Evolutionary conservation across 768 basidiomycete genomes (phyloP).

Genomic region (Calocera cornea): DNA sequence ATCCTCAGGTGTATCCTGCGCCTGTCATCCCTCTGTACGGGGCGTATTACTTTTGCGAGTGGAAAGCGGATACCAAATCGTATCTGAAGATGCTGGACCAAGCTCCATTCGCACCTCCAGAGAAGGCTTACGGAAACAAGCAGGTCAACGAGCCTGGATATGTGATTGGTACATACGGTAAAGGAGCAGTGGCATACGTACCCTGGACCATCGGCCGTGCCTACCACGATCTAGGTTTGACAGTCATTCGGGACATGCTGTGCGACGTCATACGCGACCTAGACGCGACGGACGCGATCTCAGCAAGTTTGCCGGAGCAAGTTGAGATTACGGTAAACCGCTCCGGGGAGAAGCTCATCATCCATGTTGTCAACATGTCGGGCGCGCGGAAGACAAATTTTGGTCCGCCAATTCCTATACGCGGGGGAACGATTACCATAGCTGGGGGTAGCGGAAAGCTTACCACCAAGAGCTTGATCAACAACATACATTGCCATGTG

Average conservation of each 20-base stretch:
- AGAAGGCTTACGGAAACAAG: slow-evolving; percentile 1
- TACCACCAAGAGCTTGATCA: neutral
- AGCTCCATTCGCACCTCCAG: neutral
- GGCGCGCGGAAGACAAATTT: neutral
- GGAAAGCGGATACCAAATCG: neutral
- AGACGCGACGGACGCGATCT: neutral
- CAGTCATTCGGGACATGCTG: neutral
- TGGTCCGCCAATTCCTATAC: neutral
- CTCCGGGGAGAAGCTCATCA: neutral
- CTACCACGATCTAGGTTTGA: neutral
- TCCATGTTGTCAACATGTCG: neutral
- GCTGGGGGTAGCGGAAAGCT: neutral
- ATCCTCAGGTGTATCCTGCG: neutral
- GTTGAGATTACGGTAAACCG: neutral
- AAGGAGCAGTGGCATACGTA: neutral
- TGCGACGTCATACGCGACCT: neutral
- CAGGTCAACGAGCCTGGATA: neutral
- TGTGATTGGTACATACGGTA: neutral
- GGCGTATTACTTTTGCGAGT: neutral
- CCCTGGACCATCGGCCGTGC: neutral
- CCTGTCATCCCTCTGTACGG: neutral
- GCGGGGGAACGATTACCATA: neutral
- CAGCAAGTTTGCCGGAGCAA: neutral
- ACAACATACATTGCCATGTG: neutral
- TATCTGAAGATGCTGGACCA: neutral